phyloP scores from a whole-genome alignment of 768 basidiomycete species.

The Fomitopsis serialis region DNA sequence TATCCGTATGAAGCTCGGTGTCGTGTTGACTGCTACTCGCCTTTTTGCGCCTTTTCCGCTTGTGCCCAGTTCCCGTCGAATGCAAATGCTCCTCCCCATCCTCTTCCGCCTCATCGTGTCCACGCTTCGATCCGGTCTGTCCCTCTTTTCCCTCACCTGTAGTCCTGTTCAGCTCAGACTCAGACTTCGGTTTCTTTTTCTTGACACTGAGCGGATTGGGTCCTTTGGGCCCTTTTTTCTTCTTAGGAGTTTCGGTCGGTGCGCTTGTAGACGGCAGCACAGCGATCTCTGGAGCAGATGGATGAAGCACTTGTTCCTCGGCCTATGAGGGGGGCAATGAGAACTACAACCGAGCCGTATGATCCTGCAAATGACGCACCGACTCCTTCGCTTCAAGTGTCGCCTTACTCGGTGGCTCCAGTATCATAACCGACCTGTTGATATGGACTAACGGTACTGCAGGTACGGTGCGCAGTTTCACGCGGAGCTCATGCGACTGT shows the following conservation, averaged over 20 bases:
- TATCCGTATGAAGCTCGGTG: not conserved
- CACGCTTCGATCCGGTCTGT: slow-evolving; percentile 24
- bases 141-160: slow-evolving; percentile 3
- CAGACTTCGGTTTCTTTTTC: slow-evolving; percentile 57
- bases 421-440: slow-evolving; percentile 87
- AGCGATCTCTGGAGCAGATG: slow-evolving; percentile 43
- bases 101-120: slow-evolving; percentile 10
- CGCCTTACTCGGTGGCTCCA: slow-evolving; percentile 82
- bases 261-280: slow-evolving; percentile 31
- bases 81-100: slow-evolving; percentile 4
- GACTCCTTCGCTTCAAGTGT: slow-evolving; percentile 66
- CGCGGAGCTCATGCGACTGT: slow-evolving; percentile 71
- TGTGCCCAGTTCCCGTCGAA: slow-evolving; percentile 12
- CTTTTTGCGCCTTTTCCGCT: slow-evolving; percentile 24
- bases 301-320: slow-evolving; percentile 57
- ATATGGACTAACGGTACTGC: slow-evolving; percentile 89
- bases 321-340: slow-evolving; percentile 33
- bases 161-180: not conserved
- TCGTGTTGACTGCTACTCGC: not conserved
- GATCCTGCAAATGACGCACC: slow-evolving; percentile 29
- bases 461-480: slow-evolving; percentile 64
- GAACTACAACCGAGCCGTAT: not conserved
- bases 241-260: slow-evolving; percentile 44
- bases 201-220: slow-evolving; percentile 92
- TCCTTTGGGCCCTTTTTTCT: slow-evolving; percentile 68